These are phyloP conservation scores for Fusarium robinianum DNA, from an alignment of 2,329 filamentous ascomycete species.

Conservation along the genomic window DNA sequence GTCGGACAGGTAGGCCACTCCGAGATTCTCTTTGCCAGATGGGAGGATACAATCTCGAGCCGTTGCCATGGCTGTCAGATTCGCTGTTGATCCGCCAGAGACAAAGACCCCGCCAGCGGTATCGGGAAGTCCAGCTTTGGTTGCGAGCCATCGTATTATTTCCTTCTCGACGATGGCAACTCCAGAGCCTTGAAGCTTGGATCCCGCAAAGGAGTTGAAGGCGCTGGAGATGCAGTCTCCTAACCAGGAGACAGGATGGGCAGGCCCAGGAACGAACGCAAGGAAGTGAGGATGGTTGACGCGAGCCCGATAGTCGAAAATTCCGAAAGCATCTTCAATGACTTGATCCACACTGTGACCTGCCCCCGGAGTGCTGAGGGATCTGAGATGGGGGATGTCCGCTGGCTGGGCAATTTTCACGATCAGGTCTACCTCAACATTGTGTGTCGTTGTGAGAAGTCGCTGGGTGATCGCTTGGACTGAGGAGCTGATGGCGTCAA, in stretches of 20 bases:
- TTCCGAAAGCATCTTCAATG: conserved; percentile 13
- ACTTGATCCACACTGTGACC: conserved; percentile 16
- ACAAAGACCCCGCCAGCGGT: conserved; percentile 32
- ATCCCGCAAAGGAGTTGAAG: conserved; percentile 29
- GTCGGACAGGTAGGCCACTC: conserved; percentile 7
- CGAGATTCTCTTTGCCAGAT: conserved; percentile 6
- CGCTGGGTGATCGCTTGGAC: conserved; percentile 9
- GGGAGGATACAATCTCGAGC: conserved; percentile 26
- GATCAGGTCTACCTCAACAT: conserved; percentile 13
- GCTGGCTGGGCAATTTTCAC: conserved; percentile 20
- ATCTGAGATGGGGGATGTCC: conserved; percentile 13
- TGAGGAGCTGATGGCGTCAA: conserved; percentile 11
- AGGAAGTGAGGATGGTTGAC: conserved; percentile 26
- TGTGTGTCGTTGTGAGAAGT: conserved; percentile 8
- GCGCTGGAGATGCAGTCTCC: conserved; percentile 27
- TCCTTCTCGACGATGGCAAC: conserved; percentile 33
- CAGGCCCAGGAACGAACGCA: conserved; percentile 32
- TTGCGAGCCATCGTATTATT: conserved; percentile 31
- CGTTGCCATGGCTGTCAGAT: conserved; percentile 30
- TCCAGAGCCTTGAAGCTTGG: conserved; percentile 28
- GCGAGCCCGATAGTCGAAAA: conserved; percentile 19
- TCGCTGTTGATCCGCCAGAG: conserved; percentile 36
- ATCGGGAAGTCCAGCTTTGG: conserved; percentile 15
- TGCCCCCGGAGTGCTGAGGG: conserved; percentile 13
- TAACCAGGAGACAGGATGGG: conserved; percentile 30